phyloP scores from a whole-genome alignment of 768 basidiomycete genomes.

The Mycena latifolia region DNA sequence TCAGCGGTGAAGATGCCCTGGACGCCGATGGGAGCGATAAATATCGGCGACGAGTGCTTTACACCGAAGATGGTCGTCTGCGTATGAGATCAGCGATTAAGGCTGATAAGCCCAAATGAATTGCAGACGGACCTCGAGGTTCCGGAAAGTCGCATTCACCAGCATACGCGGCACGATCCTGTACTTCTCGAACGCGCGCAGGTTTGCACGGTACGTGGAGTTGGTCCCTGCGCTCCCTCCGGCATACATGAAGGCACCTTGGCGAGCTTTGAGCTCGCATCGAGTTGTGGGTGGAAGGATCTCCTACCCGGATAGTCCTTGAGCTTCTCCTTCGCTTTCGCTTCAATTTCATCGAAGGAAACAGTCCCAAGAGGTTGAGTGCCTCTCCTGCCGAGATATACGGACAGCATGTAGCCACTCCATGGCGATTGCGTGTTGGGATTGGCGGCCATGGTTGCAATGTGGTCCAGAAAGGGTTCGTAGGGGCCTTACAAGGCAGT shows the following conservation, averaged over 20 bases:
- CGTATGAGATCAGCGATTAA: not conserved
- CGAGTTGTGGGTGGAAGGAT: not conserved
- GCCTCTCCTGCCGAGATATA: conserved; percentile 54
- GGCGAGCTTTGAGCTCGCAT: not conserved
- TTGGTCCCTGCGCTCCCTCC: conserved; percentile 82
- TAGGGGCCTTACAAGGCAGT: too few relatives aligned
- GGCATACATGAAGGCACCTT: conserved; percentile 81
- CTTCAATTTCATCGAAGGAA: conserved; percentile 70
- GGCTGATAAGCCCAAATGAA: not conserved
- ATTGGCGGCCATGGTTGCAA: conserved; percentile 12
- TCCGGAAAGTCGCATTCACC: conserved; percentile 67
- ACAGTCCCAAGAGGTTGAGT: conserved; percentile 71
- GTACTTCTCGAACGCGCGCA: conserved; percentile 71
- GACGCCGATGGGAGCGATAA: conserved; percentile 83
- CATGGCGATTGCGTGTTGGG: conserved; percentile 43
- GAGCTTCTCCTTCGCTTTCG: conserved; percentile 72
- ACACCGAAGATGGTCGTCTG: conserved; percentile 82
- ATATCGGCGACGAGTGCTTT: conserved; percentile 68
- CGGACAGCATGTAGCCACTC: conserved; percentile 53
- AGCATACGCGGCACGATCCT: conserved; percentile 89
- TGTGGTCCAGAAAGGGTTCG: too few relatives aligned
- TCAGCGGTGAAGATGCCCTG: conserved; percentile 80
- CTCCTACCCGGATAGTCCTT: conserved; percentile 62
- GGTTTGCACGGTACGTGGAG: conserved; percentile 77
- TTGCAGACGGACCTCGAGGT: conserved; percentile 62